Base-by-base conservation (phyloP, 352 stramenopile genomes). In the Globisporangium radiosum region DNA sequence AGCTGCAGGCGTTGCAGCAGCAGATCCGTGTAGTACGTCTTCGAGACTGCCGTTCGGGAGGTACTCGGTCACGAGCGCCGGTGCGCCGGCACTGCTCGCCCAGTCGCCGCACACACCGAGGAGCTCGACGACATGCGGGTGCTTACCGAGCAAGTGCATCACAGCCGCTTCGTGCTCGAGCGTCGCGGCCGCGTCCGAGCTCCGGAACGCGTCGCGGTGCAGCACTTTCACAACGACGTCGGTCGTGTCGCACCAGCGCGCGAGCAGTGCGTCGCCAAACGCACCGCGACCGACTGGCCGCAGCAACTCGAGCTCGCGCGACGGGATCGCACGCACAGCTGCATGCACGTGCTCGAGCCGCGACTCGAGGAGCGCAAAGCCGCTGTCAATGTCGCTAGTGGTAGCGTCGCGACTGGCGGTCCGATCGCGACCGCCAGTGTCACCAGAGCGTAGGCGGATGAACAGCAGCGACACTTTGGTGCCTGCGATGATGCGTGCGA, bases 81-180 rank as follows among this genome's bases (percentile, higher is more conserved):
- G 59, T 6, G 65, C 40, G 2, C 50, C 36, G 1, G 40, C 36
- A 7, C 15, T 36, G 6, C 51, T 54, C 42, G 47, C 19, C 13
- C 37, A 62, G 47, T 58, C 47, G 25, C 54, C 17, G 54, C 37
- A 43, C 3, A 88, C 61, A n/a, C 78, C 78, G 0, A 91, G 56
- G 1, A 91, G 58, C 49, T 87, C 77, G 1, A 91, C 78, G 8
- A 89, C 73, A 33, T 87, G 81, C 3, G 81, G 81, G 47, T 91
- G 78, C 47, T 91, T 86, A 3, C 78, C 81, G 5, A 91, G 65
- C 61, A 91, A 71, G 58, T 87, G 76, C 76, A 87, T 88, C 42
- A 91, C 81, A 0, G 72, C 72, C 1, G 78, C 77, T 73, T 91
- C 81, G 47, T 91, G 81, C 1, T 73, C 77, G 43, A 91, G 76